A percentile compares a stretch with the other conserved stretches of the same genome.
Evolutionary conservation across 2,329 filamentous ascomycete species (phyloP).

Genomic region (Curvularia verruculosa): DNA sequence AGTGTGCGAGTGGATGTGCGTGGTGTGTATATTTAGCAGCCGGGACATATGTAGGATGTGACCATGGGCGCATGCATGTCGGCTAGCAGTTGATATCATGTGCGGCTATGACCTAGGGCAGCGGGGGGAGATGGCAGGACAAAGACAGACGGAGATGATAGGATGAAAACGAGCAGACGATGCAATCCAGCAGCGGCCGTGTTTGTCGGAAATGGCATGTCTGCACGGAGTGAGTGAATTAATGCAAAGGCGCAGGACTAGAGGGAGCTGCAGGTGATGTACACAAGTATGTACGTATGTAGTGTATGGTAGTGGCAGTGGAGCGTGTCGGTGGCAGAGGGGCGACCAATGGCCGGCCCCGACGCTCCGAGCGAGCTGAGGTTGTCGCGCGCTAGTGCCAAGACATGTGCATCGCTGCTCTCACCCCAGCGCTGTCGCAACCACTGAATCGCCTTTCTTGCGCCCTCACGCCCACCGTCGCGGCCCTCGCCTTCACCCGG

Average conservation of each 20-base stretch:
- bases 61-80: neutral
- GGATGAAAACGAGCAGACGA: neutral
- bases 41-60: neutral
- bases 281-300: too few relatives aligned
- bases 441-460: slow-evolving; percentile 3
- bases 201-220: neutral
- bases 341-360: slow-evolving; percentile 10
- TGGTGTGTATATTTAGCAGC: neutral
- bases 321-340: slow-evolving; percentile 3
- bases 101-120: neutral
- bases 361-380: slow-evolving; percentile 5
- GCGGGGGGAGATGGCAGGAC: neutral
- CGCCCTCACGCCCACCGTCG: slow-evolving; percentile 1
- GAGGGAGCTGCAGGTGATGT: slow-evolving; percentile 1
- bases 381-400: slow-evolving; percentile 12
- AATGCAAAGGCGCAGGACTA: neutral
- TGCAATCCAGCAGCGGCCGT: neutral
- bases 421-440: slow-evolving; percentile 9
- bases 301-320: too few relatives aligned
- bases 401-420: slow-evolving; percentile 12
- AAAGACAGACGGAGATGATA: neutral
- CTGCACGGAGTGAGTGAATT: neutral
- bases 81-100: slow-evolving; percentile 12
- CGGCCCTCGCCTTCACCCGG: slow-evolving; percentile 1
- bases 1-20: neutral